Percentiles rank a stretch among this genome's conserved stretches.
Evolutionary conservation across 257 asterid species (phyloP).

Genomic region (Agastache rugosa): DNA sequence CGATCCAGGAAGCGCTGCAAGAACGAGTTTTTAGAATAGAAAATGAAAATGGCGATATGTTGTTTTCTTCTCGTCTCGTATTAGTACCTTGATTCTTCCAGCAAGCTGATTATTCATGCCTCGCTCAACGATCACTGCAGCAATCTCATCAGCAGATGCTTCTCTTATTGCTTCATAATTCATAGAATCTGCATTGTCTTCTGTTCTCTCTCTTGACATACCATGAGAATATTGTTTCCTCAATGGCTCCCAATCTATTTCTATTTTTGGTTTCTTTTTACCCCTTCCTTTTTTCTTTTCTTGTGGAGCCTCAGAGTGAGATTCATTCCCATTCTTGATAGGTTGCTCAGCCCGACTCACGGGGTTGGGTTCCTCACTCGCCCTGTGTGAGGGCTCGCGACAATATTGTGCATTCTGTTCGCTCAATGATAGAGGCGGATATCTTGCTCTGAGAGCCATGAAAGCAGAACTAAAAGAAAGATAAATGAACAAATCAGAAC

Average conservation of each 20-base stretch:
- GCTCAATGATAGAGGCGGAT: constrained; percentile 36
- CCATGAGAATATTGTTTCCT: constrained; percentile 37
- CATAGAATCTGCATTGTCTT: constrained; percentile 43
- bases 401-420: constrained; percentile 1
- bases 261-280: constrained; percentile 8
- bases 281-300: constrained; percentile 22
- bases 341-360: neutral
- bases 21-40: neutral
- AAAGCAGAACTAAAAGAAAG: constrained; percentile 53
- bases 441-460: constrained; percentile 56
- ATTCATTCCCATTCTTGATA: neutral
- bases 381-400: constrained; percentile 7
- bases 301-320: neutral
- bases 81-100: constrained; percentile 57
- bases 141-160: constrained; percentile 43
- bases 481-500: neutral
- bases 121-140: constrained; percentile 42
- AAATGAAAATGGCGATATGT: neutral
- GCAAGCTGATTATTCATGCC: constrained; percentile 59
- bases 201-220: constrained; percentile 14
- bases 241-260: constrained; percentile 54
- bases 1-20: constrained; percentile 59
- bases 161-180: constrained; percentile 65
- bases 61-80: neutral
- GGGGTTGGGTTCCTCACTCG: constrained; percentile 3